phyloP scores from a whole-genome alignment of 306 rosid species.

The Trichosanthes truncata region DNA sequence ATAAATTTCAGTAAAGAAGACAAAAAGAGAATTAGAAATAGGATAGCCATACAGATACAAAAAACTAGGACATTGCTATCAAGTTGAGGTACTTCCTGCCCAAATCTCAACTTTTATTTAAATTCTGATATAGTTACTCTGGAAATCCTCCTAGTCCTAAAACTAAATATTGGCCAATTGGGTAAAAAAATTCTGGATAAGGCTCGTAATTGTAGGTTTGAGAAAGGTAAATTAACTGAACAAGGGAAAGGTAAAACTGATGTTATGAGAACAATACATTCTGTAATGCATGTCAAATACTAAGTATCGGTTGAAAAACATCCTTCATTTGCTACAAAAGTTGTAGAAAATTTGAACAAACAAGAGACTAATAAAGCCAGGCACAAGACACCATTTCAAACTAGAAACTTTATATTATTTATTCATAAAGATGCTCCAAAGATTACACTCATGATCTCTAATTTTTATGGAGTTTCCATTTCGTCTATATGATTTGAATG shows the following conservation, averaged over 20 bases:
- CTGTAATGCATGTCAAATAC: not conserved
- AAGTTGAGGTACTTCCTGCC: not conserved
- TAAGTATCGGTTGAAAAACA: not conserved
- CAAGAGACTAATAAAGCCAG: not conserved
- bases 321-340: not conserved
- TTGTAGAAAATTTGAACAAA: not conserved
- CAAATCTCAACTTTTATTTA: not conserved
- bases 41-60: not conserved
- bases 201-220: not conserved
- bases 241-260: not conserved
- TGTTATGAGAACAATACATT: not conserved
- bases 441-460: not conserved
- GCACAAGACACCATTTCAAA: not conserved
- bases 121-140: not conserved
- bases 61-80: not conserved
- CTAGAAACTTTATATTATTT: not conserved
- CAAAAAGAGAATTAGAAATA: not conserved
- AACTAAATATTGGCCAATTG: not conserved
- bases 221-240: not conserved
- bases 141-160: not conserved
- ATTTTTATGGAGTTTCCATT: not conserved
- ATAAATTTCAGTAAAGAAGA: not conserved
- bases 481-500: not conserved
- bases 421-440: not conserved
- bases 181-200: not conserved